Base-by-base conservation (phyloP, 2,329 filamentous ascomycete species). In the Trichoderma guizhouense region DNA sequence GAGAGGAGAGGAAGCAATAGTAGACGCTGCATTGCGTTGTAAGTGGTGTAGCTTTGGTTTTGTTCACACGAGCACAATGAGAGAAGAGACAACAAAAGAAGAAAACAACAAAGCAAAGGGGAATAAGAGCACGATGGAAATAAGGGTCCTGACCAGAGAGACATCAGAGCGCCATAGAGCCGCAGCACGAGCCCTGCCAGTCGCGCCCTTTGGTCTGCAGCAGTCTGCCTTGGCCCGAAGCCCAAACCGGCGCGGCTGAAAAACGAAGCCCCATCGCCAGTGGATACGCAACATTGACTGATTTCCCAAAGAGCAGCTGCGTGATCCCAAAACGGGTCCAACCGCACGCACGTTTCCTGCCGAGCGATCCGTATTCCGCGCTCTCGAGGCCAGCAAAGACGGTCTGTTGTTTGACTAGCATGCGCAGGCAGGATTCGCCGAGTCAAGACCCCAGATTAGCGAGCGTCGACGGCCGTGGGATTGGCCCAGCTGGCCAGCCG, bases 321-420 rank as follows among this genome's bases (percentile, higher is more conserved):
- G 43, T 47, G 43, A 47, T 36, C 39, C 66, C 15, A 36, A 36
- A 47, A 18, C 3, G 28, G 28, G 21, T 24, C 30, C 57, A 62
- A 63, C 7, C 28, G 21, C n/a, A 51, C 34, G 39, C 34, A 61
- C 32, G 43, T 53, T 55, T n/a, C 9, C n/a, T 70, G 60, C 68
- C 68, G 68, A 43, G 68, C 68, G 60, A 70, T 64, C 68, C 68
- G 68, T 55, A 70, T 70, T 70, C 68, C 68, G 68, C 68, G 18
- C 43, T 57, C 7, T 28, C 43, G 21, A 30, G 58, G 6, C 39
- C 28, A 34, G 34, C 66, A 32, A 8, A 51, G 18, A 47, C 43
- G 39, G 66, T 21, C 28, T 36, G 55, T 53, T 3, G 11, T 14
- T 36, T 21, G 28, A 47, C 55, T 32, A 34, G n/a, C 15, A 39